A percentile compares a stretch with the other conserved stretches of the same genome.
Conservation (phyloP, 2,329 filamentous ascomycete species). For the Paracamarosporium sp. region DNA sequence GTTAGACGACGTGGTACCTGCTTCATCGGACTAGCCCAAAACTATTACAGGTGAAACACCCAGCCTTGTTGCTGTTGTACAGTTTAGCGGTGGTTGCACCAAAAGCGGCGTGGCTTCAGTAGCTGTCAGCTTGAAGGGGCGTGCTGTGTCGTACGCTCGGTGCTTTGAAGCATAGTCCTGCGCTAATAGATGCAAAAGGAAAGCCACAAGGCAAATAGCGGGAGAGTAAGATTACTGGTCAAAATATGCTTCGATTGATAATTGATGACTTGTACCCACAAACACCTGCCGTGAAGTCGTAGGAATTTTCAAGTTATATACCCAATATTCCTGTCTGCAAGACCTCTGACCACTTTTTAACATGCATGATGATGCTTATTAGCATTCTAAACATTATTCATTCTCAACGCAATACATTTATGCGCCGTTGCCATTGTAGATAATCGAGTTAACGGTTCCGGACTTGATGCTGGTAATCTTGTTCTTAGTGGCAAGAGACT, state of each 20-base stretch:
- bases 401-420: conserved; percentile 14
- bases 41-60: not conserved
- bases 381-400: not conserved
- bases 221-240: not conserved
- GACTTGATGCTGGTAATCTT: conserved; percentile 52
- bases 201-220: not conserved
- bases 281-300: not conserved
- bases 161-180: not conserved
- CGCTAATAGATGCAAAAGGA: too few species aligned
- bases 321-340: not conserved
- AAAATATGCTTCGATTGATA: not conserved
- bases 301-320: not conserved
- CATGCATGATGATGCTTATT: not conserved
- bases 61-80: not conserved
- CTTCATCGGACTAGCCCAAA: not conserved
- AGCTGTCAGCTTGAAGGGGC: not conserved
- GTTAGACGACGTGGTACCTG: not conserved
- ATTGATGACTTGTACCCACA: not conserved
- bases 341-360: not conserved
- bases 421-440: conserved; percentile 58
- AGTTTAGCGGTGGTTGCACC: not conserved
- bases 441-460: conserved; percentile 60
- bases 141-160: not conserved
- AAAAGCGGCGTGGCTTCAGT: not conserved
- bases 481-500: conserved; percentile 50